These are phyloP conservation scores for Penicillium sp. DNA, from an alignment of 2,329 filamentous ascomycete species.

Conservation along the genomic window DNA sequence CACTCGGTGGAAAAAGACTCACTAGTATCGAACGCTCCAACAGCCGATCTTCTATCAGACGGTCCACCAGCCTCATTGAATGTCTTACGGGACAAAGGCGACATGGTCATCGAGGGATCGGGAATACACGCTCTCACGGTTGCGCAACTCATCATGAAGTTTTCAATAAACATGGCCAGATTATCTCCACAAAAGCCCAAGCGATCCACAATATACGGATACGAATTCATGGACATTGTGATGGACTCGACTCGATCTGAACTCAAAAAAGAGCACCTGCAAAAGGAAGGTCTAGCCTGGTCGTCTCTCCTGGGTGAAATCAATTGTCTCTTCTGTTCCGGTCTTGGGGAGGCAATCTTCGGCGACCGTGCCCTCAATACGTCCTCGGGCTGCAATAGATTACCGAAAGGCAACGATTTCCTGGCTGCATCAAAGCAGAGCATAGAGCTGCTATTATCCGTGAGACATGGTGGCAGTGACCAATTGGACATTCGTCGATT, in stretches of 20 bases:
- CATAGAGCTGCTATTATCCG: not conserved
- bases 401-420: conserved; percentile 1
- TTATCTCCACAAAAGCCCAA: not conserved
- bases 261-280: not conserved
- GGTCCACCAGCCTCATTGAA: not conserved
- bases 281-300: not conserved
- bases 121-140: not conserved
- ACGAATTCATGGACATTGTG: conserved; percentile 11
- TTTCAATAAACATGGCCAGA: conserved; percentile 3
- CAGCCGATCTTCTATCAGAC: not conserved
- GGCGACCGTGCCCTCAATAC: not conserved
- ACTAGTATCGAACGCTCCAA: not conserved
- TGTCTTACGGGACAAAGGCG: not conserved
- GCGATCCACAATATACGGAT: conserved; percentile 3
- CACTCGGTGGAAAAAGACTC: not conserved
- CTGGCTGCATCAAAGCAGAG: conserved; percentile 2
- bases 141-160: conserved; percentile 7
- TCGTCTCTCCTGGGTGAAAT: not conserved
- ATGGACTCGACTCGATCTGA: not conserved
- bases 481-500: not conserved
- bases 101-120: conserved; percentile 1
- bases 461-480: not conserved
- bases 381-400: conserved; percentile 1
- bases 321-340: conserved; percentile 6
- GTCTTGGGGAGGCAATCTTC: conserved; percentile 9